Base-by-base conservation (phyloP, 495 filamentous ascomycete genomes). In the Sphaerosporella brunnea region DNA sequence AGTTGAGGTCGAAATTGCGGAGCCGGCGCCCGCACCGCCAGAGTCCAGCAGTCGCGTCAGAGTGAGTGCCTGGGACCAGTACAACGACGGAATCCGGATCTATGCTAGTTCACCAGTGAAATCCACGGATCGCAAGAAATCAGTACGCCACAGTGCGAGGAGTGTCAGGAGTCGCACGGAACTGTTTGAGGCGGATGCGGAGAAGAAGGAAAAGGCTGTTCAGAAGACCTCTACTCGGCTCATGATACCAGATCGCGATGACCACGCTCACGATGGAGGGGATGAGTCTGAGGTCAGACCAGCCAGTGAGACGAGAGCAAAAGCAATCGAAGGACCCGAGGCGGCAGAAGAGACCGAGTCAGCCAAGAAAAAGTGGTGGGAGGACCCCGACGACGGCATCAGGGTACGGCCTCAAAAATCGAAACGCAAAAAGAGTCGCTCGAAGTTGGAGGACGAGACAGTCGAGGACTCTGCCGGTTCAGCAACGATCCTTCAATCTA, bases 11-110 rank as follows among this genome's bases (percentile, higher is more conserved):
- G 40, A 43, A 26, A 25, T 43, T 26, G 9, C 43, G 19, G 30
- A 46, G 24, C 30, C 43, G 15, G 30, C 34, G 25, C 18, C 43
- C 18, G 25, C 11, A 36, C 47, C 48, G 21, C 11, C 25, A 24
- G 16, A 49, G 28, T 50, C 51, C 0, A 48, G 49, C 16, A n/a
- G n/a, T n/a, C 41, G 41, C 9, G 51, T 51, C 9, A 59, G 52
- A 36, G 44, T 54, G 15, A 59, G 59, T 11, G 51, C 51, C 19
- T 59, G 56, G 56, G 56, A 59, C 25, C 40, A 50, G 21, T n/a
- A n/a, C n/a, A 55, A 59, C 23, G 56, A 59, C 16, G 56, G 56
- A 9, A 59, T 59, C 26, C 42, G 56, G 45, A 59, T 59, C 28
- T 59, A 59, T 39, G 51, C 56, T 5, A 53, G 41, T 35, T 39